Conservation (phyloP, 768 basidiomycete genomes). For the Coprinopsis cinerea region DNA sequence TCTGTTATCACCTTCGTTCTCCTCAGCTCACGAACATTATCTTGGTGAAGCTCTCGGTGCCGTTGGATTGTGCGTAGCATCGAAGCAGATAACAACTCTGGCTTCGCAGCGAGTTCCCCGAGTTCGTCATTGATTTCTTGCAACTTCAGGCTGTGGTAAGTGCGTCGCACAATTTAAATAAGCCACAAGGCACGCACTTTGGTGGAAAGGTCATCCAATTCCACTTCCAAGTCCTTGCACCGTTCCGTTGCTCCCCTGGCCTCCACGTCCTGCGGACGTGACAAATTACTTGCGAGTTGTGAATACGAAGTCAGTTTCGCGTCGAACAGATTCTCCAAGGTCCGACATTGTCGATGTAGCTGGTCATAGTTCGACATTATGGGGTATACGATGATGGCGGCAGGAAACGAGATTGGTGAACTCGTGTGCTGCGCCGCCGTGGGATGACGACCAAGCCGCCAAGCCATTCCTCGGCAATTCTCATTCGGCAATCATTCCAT, state of each 20-base stretch:
- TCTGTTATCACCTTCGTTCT: conserved; percentile 66
- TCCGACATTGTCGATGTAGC: conserved; percentile 86
- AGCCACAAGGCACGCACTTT: conserved; percentile 47
- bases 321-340: conserved; percentile 89
- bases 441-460: too few species aligned
- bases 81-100: conserved; percentile 71
- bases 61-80: conserved; percentile 87
- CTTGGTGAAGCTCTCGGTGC: conserved; percentile 85
- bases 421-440: too few species aligned
- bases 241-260: conserved; percentile 64
- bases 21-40: conserved; percentile 77
- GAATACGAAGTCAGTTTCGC: conserved; percentile 88
- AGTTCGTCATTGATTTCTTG: conserved; percentile 85
- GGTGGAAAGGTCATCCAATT: conserved; percentile 78
- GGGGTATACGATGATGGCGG: background rate
- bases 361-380: conserved; percentile 80
- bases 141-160: conserved; percentile 42
- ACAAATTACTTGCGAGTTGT: conserved; percentile 69
- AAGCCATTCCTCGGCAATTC: too few species aligned
- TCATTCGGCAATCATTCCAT: too few species aligned
- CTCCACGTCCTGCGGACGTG: conserved; percentile 57
- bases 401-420: background rate
- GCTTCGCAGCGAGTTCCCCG: conserved; percentile 55
- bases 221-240: conserved; percentile 79
- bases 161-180: background rate